phyloP scores from a whole-genome alignment of 2,329 filamentous ascomycete genomes.

The Bipolaris bicolor region DNA sequence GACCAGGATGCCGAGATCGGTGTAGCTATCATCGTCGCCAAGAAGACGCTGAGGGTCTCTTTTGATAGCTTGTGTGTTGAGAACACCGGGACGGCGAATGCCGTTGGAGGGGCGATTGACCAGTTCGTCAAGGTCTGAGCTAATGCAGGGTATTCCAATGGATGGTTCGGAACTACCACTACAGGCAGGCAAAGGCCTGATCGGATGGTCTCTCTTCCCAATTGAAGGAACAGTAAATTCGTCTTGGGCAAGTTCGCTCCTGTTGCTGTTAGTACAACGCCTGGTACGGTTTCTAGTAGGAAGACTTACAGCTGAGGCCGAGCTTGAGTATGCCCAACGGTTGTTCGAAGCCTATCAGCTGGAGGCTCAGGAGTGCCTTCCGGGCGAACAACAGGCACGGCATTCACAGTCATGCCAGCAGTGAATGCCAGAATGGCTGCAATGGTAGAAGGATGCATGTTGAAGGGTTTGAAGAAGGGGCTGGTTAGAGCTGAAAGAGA shows the following conservation, averaged over 20 bases:
- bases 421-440: constrained; percentile 5
- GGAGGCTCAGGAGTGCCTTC: neutral
- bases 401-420: constrained; percentile 1
- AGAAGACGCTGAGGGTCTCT: no score
- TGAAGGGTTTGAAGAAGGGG: neutral
- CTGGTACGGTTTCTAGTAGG: neutral
- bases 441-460: constrained; percentile 5
- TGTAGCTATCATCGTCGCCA: fast-evolving
- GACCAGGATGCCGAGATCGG: no score
- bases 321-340: neutral
- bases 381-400: neutral
- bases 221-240: neutral
- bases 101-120: no score
- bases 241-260: neutral
- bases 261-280: neutral
- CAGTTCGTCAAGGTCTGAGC: no score
- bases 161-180: no score
- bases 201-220: neutral
- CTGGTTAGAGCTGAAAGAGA: neutral
- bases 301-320: neutral
- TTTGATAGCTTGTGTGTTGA: no score
- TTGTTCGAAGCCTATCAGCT: neutral
- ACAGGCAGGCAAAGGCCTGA: no score
- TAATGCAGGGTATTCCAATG: no score
- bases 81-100: no score